Percentiles rank a stretch among this genome's conserved stretches.
Conservation (phyloP, 164 flowering plant genomes). For the Santalum album region DNA sequence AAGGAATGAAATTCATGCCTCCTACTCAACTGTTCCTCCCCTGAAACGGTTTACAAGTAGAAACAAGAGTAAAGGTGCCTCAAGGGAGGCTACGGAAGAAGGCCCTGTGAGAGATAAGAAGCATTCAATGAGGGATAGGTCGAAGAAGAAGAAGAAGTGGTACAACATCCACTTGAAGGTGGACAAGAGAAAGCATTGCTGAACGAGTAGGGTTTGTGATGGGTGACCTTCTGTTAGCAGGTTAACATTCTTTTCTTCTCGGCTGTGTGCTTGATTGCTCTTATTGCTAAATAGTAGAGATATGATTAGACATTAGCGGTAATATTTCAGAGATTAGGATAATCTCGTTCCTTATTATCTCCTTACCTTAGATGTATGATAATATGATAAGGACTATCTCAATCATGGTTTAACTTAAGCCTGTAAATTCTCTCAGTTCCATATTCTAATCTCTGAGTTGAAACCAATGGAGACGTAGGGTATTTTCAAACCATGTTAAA, state of each 20-base stretch:
- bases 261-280: background rate
- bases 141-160: slow-evolving; percentile 83
- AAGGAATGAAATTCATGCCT: slow-evolving; percentile 73
- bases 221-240: background rate
- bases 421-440: no score
- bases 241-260: background rate
- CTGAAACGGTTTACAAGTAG: slow-evolving; percentile 63
- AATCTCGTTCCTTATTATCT: no score
- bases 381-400: no score
- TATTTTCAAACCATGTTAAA: no score
- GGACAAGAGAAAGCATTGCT: slow-evolving; percentile 76
- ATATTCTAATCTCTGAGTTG: no score
- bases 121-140: slow-evolving; percentile 38
- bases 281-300: no score
- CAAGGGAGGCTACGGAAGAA: slow-evolving; percentile 52
- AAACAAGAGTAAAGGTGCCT: slow-evolving; percentile 40
- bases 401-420: no score
- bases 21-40: slow-evolving; percentile 54
- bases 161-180: slow-evolving; percentile 70
- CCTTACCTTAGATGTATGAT: no score
- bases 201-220: slow-evolving; percentile 9
- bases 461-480: no score
- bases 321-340: no score
- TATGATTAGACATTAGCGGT: no score
- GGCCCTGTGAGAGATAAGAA: slow-evolving; percentile 41